A percentile compares a stretch with the other conserved stretches of the same genome.
phyloP scores from a whole-genome alignment of 768 basidiomycete genomes.

The Termitomyces sp. region DNA sequence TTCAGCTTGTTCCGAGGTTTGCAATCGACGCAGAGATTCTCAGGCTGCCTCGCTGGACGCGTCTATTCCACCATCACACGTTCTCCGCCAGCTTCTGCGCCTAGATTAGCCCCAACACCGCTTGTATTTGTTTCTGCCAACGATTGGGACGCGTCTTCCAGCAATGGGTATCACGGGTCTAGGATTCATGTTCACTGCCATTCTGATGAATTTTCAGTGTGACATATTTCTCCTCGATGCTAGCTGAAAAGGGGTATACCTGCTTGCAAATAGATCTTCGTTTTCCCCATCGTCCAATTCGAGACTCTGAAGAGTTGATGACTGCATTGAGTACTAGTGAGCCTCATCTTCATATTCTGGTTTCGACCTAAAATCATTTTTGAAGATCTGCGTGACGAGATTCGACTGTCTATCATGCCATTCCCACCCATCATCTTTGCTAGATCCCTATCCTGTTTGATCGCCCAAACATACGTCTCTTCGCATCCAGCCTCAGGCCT shows the following conservation, averaged over 20 bases:
- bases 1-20: background rate
- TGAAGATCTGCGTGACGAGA: constrained; percentile 39
- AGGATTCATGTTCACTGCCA: background rate
- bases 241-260: constrained; percentile 48
- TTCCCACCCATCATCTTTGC: constrained; percentile 61
- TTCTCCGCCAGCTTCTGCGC: constrained; percentile 36
- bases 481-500: constrained; percentile 62
- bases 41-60: constrained; percentile 3
- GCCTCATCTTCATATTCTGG: constrained; percentile 7
- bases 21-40: background rate
- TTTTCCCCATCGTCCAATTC: constrained; percentile 19
- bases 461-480: constrained; percentile 67
- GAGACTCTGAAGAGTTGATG: constrained; percentile 32
- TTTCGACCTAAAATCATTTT: background rate
- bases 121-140: constrained; percentile 49
- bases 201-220: constrained; percentile 25
- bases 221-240: constrained; percentile 30
- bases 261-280: constrained; percentile 42
- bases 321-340: constrained; percentile 37
- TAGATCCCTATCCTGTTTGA: constrained; percentile 43
- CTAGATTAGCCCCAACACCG: constrained; percentile 49
- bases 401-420: constrained; percentile 41
- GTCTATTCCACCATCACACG: constrained; percentile 35
- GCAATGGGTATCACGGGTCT: constrained; percentile 28
- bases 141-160: constrained; percentile 39